Base-by-base conservation (phyloP, 495 filamentous ascomycete species). In the Annulohypoxylon maeteangense region DNA sequence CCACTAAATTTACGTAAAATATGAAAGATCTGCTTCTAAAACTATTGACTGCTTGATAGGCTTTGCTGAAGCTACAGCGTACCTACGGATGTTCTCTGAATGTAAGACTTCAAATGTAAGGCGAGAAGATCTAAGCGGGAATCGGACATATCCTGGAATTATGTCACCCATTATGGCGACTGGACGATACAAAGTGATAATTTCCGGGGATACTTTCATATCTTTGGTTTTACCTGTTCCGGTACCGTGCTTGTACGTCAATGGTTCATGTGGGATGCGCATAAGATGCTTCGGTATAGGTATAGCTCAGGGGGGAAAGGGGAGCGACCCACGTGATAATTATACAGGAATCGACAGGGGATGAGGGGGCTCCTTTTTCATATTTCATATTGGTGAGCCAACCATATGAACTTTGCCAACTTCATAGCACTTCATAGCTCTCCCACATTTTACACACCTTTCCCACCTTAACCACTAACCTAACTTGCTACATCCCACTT, bases 331-430 rank as follows among this genome's bases (percentile, higher is more conserved):
- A 68, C 65, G 64, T 68, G 59, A 61, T 36, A 44, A 16, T 34
- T 23, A 10, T 20, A 63, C 36, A 31, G 58, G 60, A 54, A 6
- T 11, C 23, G 7, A 29, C 27, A 23, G 54, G 34, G n/a, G 23
- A 27, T 29, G 25, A 29, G n/a, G 65, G 57, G 55, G 57, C 54
- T 62, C 45, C 48, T 61, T 56, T 57, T 65, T 68, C 62, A 64
- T 72, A 72, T 68, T 72, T 72, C 54, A 68, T 38, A 68, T 34
- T 65, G 59, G 60, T 54, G 47, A 54, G 25, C 59, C 61, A 65
- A 65, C 54, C 65, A 68, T 68, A 65, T 67, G 45, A 36, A 65
- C 60, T 68, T 61, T 29, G 27, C 14, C 50, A 58, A 68, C 38
- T 38, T 38, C 61, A 40, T 64, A 42, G 31, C 29, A n/a, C n/a